Percentiles rank a stretch among this genome's conserved stretches.
These are phyloP conservation scores for Solanum lignicaule DNA, from an alignment of 257 asterid genomes.

Conservation along the genomic window DNA sequence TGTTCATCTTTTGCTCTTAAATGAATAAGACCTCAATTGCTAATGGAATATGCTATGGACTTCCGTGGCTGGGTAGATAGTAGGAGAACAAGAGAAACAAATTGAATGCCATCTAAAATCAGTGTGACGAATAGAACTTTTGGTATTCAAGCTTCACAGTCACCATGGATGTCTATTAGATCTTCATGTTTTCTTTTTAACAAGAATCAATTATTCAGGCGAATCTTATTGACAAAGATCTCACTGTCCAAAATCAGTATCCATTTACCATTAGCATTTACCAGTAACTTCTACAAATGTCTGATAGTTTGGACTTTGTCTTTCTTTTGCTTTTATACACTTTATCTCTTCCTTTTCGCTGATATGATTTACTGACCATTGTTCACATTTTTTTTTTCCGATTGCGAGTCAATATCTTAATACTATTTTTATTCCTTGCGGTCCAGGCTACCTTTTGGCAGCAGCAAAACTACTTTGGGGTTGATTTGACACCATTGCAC, in stretches of 20 bases:
- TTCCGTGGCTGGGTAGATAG: neutral
- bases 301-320: neutral
- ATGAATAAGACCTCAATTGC: neutral
- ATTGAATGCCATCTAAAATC: neutral
- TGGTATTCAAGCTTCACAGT: neutral
- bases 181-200: neutral
- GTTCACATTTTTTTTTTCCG: neutral
- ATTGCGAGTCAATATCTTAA: neutral
- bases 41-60: neutral
- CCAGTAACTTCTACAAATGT: neutral
- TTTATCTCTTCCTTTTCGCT: neutral
- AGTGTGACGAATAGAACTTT: neutral
- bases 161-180: neutral
- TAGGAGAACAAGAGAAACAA: neutral
- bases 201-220: neutral
- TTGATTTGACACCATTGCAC: conserved; percentile 77
- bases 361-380: neutral
- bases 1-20: neutral
- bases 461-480: conserved; percentile 92
- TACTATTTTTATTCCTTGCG: conserved; percentile 15
- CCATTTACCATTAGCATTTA: neutral
- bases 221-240: neutral
- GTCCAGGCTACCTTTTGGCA: conserved; percentile 96
- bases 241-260: neutral
- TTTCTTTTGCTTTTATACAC: neutral